These are phyloP conservation scores for Pyricularia grisea DNA, from an alignment of 2,329 filamentous ascomycete genomes.

Conservation along the genomic window DNA sequence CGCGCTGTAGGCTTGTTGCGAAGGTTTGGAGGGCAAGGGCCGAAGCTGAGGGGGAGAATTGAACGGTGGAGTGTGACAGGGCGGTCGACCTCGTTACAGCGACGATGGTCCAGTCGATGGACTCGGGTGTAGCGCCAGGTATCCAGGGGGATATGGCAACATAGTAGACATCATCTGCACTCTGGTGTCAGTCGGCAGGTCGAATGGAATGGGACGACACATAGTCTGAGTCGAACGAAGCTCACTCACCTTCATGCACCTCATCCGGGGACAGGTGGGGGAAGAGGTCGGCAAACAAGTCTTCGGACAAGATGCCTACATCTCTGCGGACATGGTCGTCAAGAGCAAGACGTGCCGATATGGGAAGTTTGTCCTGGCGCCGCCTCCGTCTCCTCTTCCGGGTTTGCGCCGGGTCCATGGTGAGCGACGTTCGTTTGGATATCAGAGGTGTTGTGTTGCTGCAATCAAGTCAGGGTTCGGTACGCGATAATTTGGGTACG, in stretches of 20 bases:
- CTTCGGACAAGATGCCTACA: constrained; percentile 75
- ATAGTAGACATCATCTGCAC: constrained; percentile 36
- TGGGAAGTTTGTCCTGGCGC: constrained; percentile 60
- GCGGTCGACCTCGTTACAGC: constrained; percentile 58
- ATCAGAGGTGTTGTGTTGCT: neutral
- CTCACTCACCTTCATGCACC: constrained; percentile 35
- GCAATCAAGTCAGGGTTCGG: no score
- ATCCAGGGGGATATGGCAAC: constrained; percentile 69
- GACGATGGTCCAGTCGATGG: constrained; percentile 75
- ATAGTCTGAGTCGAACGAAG: neutral
- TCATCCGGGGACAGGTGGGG: constrained; percentile 33
- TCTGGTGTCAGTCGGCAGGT: constrained; percentile 11
- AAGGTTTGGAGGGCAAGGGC: constrained; percentile 73
- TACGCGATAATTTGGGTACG: neutral
- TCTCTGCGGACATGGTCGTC: constrained; percentile 82
- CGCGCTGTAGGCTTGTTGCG: constrained; percentile 59
- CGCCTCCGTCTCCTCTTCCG: constrained; percentile 41
- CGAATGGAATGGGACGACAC: constrained; percentile 7
- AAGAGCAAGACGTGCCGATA: constrained; percentile 72
- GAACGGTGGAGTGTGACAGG: constrained; percentile 67
- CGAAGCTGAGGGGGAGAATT: constrained; percentile 64
- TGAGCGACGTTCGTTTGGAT: neutral
- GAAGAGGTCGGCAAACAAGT: constrained; percentile 76
- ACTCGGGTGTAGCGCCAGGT: constrained; percentile 46
- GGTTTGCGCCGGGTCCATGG: constrained; percentile 2